Evolutionary conservation across 768 basidiomycete genomes (phyloP), one percentile per base, ranked within the genome.

Genomic region (Epithele typhae): DNA sequence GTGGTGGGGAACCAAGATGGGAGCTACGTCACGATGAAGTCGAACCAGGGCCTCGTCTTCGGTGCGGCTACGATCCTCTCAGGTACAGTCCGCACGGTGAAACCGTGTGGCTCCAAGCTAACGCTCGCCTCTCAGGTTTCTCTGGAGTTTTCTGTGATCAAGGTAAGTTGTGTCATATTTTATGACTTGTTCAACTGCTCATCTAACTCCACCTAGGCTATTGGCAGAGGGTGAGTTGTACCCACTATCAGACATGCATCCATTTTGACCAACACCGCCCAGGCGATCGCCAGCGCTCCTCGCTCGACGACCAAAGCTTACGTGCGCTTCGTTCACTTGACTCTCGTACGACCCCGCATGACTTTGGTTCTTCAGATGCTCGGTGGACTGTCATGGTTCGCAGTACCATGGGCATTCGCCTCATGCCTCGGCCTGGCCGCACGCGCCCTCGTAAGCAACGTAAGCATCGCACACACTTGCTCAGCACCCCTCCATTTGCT

Each of bases 1-100:
- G 77, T 80, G 0, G 49, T 48, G 0, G 77, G 79, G 7, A 81
- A 78, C 51, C 52, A 67, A 35, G 64, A 68, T 14, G 77, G 79
- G 5, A 75, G 74, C 42, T 81, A 79, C 52, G 48, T 79, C 25
- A 81, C 79, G 0, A 75, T 81, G 73, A 76, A 76, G 52, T 77
- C 76, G 14, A 63, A 63, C 37, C 51, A 58, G n/a, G 61, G 59
- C 0, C 34, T 64, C 25, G 57, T 62, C 1, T 60, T 64, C 27
- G 63, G 61, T 8, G 59, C 58, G 1, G 54, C 58, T 0, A 60
- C 54, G 4, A 59, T 61, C 11, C 25, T 64, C 30, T 52, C 56
- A 21, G 60, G 56, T 57, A 25, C n/a, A n/a, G n/a, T n/a, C n/a
- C n/a, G n/a, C n/a, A n/a, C n/a, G n/a, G n/a, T n/a, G n/a, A n/a